Evolutionary conservation across 768 basidiomycete species (phyloP).

Genomic region (Collybiopsis confluens): DNA sequence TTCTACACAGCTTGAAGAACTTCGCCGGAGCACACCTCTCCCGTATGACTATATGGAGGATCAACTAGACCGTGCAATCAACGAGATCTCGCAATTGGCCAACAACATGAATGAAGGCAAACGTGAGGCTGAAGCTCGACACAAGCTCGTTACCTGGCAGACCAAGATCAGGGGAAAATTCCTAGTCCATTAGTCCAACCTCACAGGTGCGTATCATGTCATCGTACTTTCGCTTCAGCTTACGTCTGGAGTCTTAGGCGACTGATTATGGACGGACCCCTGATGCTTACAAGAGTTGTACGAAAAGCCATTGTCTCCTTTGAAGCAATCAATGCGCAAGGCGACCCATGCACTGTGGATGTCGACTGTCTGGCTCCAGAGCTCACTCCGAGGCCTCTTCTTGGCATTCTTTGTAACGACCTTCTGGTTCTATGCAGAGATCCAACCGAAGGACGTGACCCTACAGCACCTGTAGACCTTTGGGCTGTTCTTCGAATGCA

Average conservation of each 20-base stretch:
- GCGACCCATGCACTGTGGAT: slow-evolving; percentile 76
- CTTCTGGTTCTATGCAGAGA: slow-evolving; percentile 89
- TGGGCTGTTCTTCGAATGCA: slow-evolving; percentile 98
- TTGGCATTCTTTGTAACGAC: slow-evolving; percentile 90
- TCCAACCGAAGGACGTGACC: slow-evolving; percentile 77
- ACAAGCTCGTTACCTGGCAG: slow-evolving; percentile 90
- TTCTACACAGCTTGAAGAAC: slow-evolving; percentile 69
- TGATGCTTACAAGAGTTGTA: slow-evolving; percentile 86
- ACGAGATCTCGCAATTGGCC: slow-evolving; percentile 85
- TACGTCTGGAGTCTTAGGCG: slow-evolving; percentile 44
- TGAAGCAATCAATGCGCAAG: slow-evolving; percentile 74
- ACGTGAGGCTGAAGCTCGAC: slow-evolving; percentile 88
- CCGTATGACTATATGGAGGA: slow-evolving; percentile 71
- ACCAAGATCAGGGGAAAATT: slow-evolving; percentile 85
- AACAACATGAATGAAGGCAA: slow-evolving; percentile 99
- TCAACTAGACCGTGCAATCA: slow-evolving; percentile 78
- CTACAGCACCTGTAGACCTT: slow-evolving; percentile 74
- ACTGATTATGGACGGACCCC: slow-evolving; percentile 87
- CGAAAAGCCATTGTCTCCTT: slow-evolving; percentile 80
- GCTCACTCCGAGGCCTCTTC: slow-evolving; percentile 69
- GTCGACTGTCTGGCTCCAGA: slow-evolving; percentile 90
- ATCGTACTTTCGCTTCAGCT: background rate
- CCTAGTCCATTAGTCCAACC: slow-evolving; percentile 98
- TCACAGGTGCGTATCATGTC: slow-evolving; percentile 62
- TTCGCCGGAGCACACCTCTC: slow-evolving; percentile 82